Evolutionary conservation across 768 basidiomycete genomes (phyloP), one percentile per base, ranked within the genome.

Genomic region (Tricholoma hemisulphureum): DNA sequence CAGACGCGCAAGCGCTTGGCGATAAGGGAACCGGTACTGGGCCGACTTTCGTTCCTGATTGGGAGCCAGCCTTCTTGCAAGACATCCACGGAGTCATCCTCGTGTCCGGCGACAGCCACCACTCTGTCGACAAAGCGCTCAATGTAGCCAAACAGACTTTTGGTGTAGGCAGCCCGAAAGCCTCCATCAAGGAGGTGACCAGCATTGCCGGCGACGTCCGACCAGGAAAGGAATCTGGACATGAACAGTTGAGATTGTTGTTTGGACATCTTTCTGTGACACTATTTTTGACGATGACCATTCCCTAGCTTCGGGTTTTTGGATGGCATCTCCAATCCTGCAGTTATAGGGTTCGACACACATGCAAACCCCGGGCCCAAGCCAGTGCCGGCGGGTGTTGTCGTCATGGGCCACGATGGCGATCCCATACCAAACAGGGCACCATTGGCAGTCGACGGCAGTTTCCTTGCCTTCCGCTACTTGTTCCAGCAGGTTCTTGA

Each of bases 251-350:
- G 37, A 54, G 35, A 53, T 39, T 26, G 37, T 34, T 24, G 21
- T 29, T n/a, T n/a, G n/a, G 26, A 9, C 23, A 29, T 43, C 43
- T 7, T 14, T 7, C 20, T 31, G 11, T 58, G n/a, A 18, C n/a
- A n/a, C 31, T 29, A 39, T 37, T 48, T n/a, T 14, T 45, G 20
- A 31, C 34, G 14, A n/a, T 18, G 21, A 21, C 46, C 21, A n/a
- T n/a, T 51, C 57, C 37, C 43, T 55, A 80, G 78, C 61, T 83
- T 83, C 55, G 82, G 83, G 2, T 84, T 74, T 65, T 60, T 76
- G 59, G 83, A 84, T 61, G 80, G 81, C 1, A 75, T 84, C 34
- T 80, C 81, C 2, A 80, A 83, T 63, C 83, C 83, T 4, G 69
- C 75, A 3, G 69, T 80, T 37, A 68, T 63, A 32, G 79, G 76